Base-by-base conservation (phyloP, 441 rosid genomes). In the Erodium moschatum region DNA sequence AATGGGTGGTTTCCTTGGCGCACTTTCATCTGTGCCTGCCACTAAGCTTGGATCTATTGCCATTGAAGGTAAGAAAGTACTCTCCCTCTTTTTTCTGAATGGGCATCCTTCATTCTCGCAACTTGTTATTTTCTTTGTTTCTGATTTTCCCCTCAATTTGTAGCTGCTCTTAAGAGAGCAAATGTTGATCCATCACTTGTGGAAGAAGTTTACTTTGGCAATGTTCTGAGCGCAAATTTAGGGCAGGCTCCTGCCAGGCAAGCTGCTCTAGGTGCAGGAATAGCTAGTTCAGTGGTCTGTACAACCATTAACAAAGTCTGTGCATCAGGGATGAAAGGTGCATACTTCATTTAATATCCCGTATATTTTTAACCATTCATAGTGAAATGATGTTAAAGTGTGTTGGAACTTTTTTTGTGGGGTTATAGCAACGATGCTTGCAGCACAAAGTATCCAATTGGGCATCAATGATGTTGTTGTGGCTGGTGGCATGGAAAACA, bases 241-340 rank as follows among this genome's bases (percentile, higher is more conserved):
- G 98, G 97, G 12, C 96, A 91, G 76, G 98, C 97, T 81, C 98
- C 98, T 56, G 97, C 98, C 73, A 87, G 96, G 79, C 98, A 94
- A 79, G 97, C 98, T 69, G 97, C 97, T 5, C 65, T 94, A 70
- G 97, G 96, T 73, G 97, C 98, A 15, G 98, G 98, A 63, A 87
- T 94, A 74, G 83, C 97, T 65, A 84, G 86, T 78, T 84, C 97
- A 15, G 98, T 94, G 44, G 0, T 91, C 50, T 89, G 96, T 77
- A 94, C 97, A 24, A 89, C 99, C 0, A 81, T 94, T 54, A 94
- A 94, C 87, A 94, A 94, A 85, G 98, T 94, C 69, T 94, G 98
- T 79, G 96, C 98, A 46, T 89, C 98, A 16, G 99, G 97, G 79
- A 89, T 94, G 99, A 94, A 94, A 88, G 98, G 98, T 94, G 7